Evolutionary conservation across 306 rosid genomes (phyloP).

Genomic region (Casuarina cunninghamiana): DNA sequence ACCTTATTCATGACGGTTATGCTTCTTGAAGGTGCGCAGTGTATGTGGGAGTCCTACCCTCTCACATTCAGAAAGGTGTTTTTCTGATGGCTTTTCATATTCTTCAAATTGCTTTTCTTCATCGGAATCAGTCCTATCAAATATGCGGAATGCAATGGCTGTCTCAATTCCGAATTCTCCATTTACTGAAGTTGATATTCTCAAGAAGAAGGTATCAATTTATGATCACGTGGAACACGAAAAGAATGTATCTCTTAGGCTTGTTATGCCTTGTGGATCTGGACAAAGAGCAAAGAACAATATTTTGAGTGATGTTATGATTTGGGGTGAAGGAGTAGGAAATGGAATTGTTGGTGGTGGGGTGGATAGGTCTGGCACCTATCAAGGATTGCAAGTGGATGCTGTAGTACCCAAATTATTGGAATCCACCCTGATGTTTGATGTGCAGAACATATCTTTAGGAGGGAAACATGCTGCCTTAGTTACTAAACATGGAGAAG

Average conservation of each 20-base stretch:
- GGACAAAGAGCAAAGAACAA: slow-evolving; percentile 44
- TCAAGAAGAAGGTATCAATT: slow-evolving; percentile 35
- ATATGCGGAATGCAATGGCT: slow-evolving; percentile 37
- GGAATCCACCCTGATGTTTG: slow-evolving; percentile 66
- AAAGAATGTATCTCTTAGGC: slow-evolving; percentile 35
- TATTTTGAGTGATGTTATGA: slow-evolving; percentile 72
- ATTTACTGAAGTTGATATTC: slow-evolving; percentile 40
- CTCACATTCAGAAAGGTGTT: slow-evolving; percentile 74
- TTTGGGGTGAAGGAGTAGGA: slow-evolving; percentile 78
- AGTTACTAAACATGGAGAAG: slow-evolving; percentile 80
- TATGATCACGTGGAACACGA: slow-evolving; percentile 29
- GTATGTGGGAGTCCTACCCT: slow-evolving; percentile 71
- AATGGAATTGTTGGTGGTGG: slow-evolving; percentile 48
- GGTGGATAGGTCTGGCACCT: slow-evolving; percentile 36
- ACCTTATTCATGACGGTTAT: slow-evolving; percentile 23
- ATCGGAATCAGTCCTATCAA: slow-evolving; percentile 42
- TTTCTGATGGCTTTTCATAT: slow-evolving; percentile 75
- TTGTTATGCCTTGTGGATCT: slow-evolving; percentile 37
- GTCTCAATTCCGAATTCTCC: slow-evolving; percentile 59
- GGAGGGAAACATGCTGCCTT: slow-evolving; percentile 85
- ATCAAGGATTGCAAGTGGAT: slow-evolving; percentile 33
- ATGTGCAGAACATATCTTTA: slow-evolving; percentile 60
- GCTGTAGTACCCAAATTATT: slow-evolving; percentile 71
- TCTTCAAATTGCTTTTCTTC: slow-evolving; percentile 56
- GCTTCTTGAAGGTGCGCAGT: slow-evolving; percentile 65